phyloP scores from a whole-genome alignment of 495 filamentous ascomycete species.

The Penicillium canariense region DNA sequence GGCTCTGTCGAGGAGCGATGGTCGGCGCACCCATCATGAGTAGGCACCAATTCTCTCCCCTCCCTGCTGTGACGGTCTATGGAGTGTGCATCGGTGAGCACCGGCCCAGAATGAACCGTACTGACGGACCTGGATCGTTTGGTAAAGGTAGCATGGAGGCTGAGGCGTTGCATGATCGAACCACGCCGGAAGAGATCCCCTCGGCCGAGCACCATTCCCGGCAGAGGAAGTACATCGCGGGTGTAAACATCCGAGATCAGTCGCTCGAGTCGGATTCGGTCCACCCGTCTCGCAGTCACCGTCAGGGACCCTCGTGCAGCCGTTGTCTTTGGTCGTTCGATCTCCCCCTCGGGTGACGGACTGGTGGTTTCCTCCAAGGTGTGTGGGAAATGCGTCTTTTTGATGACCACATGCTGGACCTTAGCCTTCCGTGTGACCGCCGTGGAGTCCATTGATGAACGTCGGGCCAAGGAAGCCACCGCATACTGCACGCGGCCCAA shows the following conservation, averaged over 20 bases:
- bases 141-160: constrained; percentile 37
- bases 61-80: constrained; percentile 16
- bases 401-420: constrained; percentile 76
- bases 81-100: constrained; percentile 13
- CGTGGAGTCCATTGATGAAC: constrained; percentile 77
- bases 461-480: constrained; percentile 66
- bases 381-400: constrained; percentile 75
- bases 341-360: constrained; percentile 25
- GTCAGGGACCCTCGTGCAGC: constrained; percentile 18
- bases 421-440: constrained; percentile 58
- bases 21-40: constrained; percentile 16
- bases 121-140: constrained; percentile 36
- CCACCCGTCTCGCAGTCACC: constrained; percentile 63
- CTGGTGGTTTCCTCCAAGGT: constrained; percentile 38
- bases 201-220: constrained; percentile 71
- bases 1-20: constrained; percentile 3
- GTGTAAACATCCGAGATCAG: constrained; percentile 80
- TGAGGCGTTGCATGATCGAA: constrained; percentile 81
- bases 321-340: constrained; percentile 31
- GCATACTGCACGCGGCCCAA: constrained; percentile 71
- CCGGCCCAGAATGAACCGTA: constrained; percentile 9
- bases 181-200: constrained; percentile 63
- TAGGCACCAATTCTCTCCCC: constrained; percentile 11
- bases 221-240: constrained; percentile 75
- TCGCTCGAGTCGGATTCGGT: constrained; percentile 75